Evolutionary conservation across 352 stramenopile species (phyloP).

Genomic region (Paralagenidium karlingii): DNA sequence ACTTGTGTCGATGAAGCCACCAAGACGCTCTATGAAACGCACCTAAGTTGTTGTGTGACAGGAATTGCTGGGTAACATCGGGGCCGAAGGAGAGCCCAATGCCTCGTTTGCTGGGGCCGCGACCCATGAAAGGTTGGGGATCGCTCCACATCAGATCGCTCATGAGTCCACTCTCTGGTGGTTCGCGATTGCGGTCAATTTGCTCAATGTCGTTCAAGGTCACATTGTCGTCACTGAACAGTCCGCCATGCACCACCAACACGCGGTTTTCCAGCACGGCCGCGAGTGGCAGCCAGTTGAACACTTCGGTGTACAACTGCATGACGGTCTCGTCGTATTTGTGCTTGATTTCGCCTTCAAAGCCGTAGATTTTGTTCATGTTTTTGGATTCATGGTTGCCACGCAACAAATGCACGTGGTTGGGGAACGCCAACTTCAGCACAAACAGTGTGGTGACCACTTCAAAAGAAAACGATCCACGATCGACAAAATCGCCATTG

Average conservation of each 20-base stretch:
- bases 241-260: slow-evolving; percentile 96
- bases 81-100: slow-evolving; percentile 97
- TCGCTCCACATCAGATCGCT: slow-evolving; percentile 92
- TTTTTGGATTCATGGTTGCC: slow-evolving; percentile 99
- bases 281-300: slow-evolving; percentile 93
- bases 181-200: slow-evolving; percentile 92
- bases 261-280: slow-evolving; percentile 91
- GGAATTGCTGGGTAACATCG: slow-evolving; percentile 95
- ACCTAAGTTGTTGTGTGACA: slow-evolving; percentile 93
- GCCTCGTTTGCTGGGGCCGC: slow-evolving; percentile 91
- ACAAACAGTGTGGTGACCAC: slow-evolving; percentile 96
- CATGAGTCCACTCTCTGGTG: slow-evolving; percentile 88
- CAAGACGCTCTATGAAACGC: slow-evolving; percentile 3
- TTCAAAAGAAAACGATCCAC: slow-evolving; percentile 97
- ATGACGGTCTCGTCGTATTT: slow-evolving; percentile 99
- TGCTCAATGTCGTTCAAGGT: slow-evolving; percentile 91
- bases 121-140: slow-evolving; percentile 93
- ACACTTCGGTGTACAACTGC: slow-evolving; percentile 98
- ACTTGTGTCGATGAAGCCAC: not conserved
- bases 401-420: slow-evolving; percentile 89
- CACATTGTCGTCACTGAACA: slow-evolving; percentile 92
- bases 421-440: slow-evolving; percentile 93
- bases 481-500: slow-evolving; percentile 99
- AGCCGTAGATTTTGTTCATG: slow-evolving; percentile 99
- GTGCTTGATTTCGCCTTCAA: slow-evolving; percentile 98